A percentile compares a stretch with the other conserved stretches of the same genome.
These are phyloP conservation scores for Schrenkiella parvula DNA, from an alignment of 345 rosid species.

Conservation along the genomic window DNA sequence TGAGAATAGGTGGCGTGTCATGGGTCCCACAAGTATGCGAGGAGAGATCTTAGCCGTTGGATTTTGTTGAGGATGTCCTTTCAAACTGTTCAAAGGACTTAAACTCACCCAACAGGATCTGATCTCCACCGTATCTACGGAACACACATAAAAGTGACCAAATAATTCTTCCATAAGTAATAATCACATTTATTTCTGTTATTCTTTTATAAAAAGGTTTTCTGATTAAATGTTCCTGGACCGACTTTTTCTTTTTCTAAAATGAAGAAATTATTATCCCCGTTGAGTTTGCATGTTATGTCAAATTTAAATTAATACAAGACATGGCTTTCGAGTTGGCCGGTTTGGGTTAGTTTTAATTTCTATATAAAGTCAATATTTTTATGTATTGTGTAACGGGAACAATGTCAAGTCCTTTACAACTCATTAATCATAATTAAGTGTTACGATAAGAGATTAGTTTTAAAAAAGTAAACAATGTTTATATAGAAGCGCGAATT, in stretches of 20 bases:
- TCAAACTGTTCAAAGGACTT: constrained; percentile 21
- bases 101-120: constrained; percentile 31
- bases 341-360: constrained; percentile 8
- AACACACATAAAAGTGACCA: constrained; percentile 24
- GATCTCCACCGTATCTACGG: constrained; percentile 36
- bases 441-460: not conserved
- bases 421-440: constrained; percentile 23
- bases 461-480: not conserved
- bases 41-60: constrained; percentile 34
- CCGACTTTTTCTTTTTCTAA: constrained; percentile 14
- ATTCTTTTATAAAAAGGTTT: constrained; percentile 4
- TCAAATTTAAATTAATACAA: constrained; percentile 29
- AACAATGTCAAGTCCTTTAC: constrained; percentile 29
- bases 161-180: constrained; percentile 20
- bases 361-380: constrained; percentile 21
- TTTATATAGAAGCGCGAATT: not conserved
- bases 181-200: not conserved
- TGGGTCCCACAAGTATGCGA: constrained; percentile 19
- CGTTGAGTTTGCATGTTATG: constrained; percentile 35
- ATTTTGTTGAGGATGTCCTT: constrained; percentile 28
- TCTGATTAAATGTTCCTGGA: constrained; percentile 33
- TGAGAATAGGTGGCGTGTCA: constrained; percentile 31
- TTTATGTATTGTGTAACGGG: constrained; percentile 10
- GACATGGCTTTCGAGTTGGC: constrained; percentile 26
- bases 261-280: not conserved